These are phyloP conservation scores for Prototheca wickerhamii DNA, from an alignment of 163 green algal genomes.

Conservation along the genomic window DNA sequence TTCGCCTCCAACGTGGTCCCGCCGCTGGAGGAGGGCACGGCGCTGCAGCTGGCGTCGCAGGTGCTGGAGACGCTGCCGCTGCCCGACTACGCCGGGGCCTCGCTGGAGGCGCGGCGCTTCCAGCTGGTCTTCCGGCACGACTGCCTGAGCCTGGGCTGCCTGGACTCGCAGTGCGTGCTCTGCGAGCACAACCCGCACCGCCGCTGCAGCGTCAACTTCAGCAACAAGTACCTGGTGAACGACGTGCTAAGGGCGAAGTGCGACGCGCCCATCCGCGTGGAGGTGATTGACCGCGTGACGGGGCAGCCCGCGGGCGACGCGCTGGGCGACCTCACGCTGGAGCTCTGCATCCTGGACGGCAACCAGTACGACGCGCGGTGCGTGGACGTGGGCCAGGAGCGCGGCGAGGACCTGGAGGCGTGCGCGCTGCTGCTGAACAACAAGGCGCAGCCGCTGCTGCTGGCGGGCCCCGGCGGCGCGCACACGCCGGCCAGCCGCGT, in stretches of 20 bases:
- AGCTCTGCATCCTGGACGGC: conserved; percentile 77
- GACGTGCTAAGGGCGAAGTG: conserved; percentile 77
- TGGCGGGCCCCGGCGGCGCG: conserved; percentile 19
- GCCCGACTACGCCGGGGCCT: conserved; percentile 13
- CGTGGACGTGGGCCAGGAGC: conserved; percentile 44
- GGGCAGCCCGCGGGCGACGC: conserved; percentile 56
- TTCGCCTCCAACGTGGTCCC: conserved; percentile 23
- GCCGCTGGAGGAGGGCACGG: conserved; percentile 32
- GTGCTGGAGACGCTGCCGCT: conserved; percentile 17
- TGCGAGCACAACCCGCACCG: conserved; percentile 82
- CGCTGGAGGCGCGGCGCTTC: conserved; percentile 55
- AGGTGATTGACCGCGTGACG: conserved; percentile 68
- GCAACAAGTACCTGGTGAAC: conserved; percentile 78
- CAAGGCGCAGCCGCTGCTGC: conserved; percentile 45
- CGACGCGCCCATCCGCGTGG: conserved; percentile 69
- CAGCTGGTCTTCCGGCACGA: conserved; percentile 85
- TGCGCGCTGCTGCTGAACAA: conserved; percentile 72
- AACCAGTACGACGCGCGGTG: conserved; percentile 66
- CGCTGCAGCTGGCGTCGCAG: conserved; percentile 7
- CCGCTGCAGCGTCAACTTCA: conserved; percentile 79
- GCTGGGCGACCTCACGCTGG: conserved; percentile 56
- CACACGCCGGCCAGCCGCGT: conserved; percentile 41
- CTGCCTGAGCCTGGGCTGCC: conserved; percentile 77
- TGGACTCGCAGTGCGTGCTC: conserved; percentile 74
- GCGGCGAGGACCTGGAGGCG: conserved; percentile 50